These are phyloP conservation scores for Cadophora malorum DNA, from an alignment of 2,329 filamentous ascomycete species.

Conservation along the genomic window DNA sequence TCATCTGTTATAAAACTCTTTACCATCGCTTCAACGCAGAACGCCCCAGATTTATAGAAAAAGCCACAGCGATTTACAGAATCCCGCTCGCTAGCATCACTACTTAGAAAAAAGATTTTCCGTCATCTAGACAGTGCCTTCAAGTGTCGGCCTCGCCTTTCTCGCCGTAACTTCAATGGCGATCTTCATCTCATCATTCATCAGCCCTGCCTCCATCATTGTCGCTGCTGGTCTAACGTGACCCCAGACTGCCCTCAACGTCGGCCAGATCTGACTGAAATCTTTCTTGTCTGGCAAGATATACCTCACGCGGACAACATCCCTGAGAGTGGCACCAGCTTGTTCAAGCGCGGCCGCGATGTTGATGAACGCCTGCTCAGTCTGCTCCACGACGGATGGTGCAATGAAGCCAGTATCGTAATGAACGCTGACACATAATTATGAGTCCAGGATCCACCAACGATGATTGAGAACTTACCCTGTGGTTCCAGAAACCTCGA, in stretches of 20 bases:
- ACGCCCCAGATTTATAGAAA: neutral
- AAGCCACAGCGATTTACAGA: neutral
- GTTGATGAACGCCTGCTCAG: conserved; percentile 18
- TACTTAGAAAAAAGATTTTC: neutral
- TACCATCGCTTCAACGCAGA: neutral
- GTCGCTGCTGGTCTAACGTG: conserved; percentile 10
- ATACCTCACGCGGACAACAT: conserved; percentile 20
- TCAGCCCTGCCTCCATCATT: conserved; percentile 19
- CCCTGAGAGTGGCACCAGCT: conserved; percentile 9
- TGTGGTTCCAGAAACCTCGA: conserved; percentile 19
- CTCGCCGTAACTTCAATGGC: conserved; percentile 19
- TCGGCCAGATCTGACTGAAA: conserved; percentile 17
- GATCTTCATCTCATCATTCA: conserved; percentile 23
- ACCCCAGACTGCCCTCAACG: conserved; percentile 9
- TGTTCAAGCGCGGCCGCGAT: conserved; percentile 20
- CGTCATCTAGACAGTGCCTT: conserved; percentile 5
- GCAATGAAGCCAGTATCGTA: conserved; percentile 18
- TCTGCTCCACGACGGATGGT: conserved; percentile 13
- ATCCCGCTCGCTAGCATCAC: neutral
- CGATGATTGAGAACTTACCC: conserved; percentile 5
- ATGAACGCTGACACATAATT: neutral
- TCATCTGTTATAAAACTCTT: too few species aligned
- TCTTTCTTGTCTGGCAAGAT: conserved; percentile 21
- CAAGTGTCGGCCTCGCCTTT: conserved; percentile 7
- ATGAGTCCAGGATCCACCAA: neutral